These are phyloP conservation scores for Colletotrichum cereale DNA, from an alignment of 2,329 filamentous ascomycete species.

Conservation along the genomic window DNA sequence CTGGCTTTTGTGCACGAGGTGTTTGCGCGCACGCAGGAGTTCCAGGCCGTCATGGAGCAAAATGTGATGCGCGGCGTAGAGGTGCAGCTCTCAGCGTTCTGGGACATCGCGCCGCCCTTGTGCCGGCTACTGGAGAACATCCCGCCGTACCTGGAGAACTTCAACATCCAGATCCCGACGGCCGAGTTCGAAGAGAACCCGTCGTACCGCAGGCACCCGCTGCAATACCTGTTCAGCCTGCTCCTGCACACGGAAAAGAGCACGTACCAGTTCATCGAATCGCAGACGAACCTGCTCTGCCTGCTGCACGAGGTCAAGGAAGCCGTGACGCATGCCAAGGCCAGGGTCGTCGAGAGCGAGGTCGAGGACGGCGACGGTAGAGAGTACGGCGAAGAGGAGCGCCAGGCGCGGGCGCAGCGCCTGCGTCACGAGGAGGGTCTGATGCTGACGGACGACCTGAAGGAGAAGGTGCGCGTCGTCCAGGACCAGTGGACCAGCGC, in stretches of 20 bases:
- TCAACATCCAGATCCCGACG: conserved; percentile 81
- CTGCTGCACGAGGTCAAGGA: conserved; percentile 91
- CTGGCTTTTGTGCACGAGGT: conserved; percentile 78
- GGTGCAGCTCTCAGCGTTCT: conserved; percentile 92
- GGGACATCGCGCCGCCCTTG: conserved; percentile 94
- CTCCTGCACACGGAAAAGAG: conserved; percentile 91
- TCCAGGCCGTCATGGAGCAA: conserved; percentile 82
- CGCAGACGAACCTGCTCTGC: conserved; percentile 90
- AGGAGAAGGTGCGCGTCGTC: conserved; percentile 92
- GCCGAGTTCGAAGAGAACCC: conserved; percentile 90
- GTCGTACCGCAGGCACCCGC: conserved; percentile 80
- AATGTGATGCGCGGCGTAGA: conserved; percentile 92
- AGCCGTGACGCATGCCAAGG: conserved; percentile 77
- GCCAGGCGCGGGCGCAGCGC: conserved; percentile 60
- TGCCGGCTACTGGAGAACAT: conserved; percentile 84
- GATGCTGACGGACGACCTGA: conserved; percentile 84
- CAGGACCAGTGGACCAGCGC: conserved; percentile 93
- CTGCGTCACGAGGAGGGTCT: conserved; percentile 76
- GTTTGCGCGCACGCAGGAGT: conserved; percentile 79
- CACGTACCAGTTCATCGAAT: conserved; percentile 97
- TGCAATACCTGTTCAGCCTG: conserved; percentile 91
- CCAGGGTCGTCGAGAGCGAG: conserved; percentile 76
- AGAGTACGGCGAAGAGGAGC: conserved; percentile 49
- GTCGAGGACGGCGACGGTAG: conserved; percentile 56
- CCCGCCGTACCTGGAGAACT: conserved; percentile 68